Evolutionary conservation across 805 yeast species (phyloP), one percentile per base, ranked within the genome.

Genomic region (Hanseniaspora lachancei): DNA sequence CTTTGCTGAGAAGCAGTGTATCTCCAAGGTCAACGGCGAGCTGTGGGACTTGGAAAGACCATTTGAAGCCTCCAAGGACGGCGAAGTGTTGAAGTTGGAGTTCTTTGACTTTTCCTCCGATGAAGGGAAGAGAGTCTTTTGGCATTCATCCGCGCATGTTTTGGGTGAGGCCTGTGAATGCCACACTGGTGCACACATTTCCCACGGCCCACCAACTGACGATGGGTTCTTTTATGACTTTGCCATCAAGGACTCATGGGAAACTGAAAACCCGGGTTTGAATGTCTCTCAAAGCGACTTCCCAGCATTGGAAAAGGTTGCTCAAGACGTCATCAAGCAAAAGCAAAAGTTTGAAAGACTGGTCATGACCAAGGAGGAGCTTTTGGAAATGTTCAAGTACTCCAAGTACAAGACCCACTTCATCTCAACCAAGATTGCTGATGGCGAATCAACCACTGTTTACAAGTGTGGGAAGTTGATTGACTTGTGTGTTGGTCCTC

Each of bases 131-230:
- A 81, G 82, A 61, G 97, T 91, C 38, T 93, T 93, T 74, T 93
- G 98, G 98, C 98, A 93, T 71, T 93, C 98, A 2, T 85, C 96
- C 62, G 98, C 98, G 54, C 98, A 93, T 72, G 91, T 93, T 55
- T 75, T 93, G 63, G 98, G 98, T 72, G 98, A 93, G 75, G 91
- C 97, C 49, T 86, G 96, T 75, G 98, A 93, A 74, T 84, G 96
- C 70, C 93, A 88, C 70, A 76, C 84, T 69, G 97, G 97, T 62
- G 95, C 95, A 61, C 96, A 91, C 69, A 80, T 93, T 61, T 81
- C 87, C 69, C 74, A 82, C 60, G 98, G 98, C 62, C 98, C 98
- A 35, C 98, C 98, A 69, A 91, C 96, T 58, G 88, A 84, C 55
- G 97, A 91, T 61, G 98, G 98, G 47, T 93, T 93, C 74, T 93